phyloP scores from a whole-genome alignment of 352 stramenopile species.

The Globisporangium viniferum region DNA sequence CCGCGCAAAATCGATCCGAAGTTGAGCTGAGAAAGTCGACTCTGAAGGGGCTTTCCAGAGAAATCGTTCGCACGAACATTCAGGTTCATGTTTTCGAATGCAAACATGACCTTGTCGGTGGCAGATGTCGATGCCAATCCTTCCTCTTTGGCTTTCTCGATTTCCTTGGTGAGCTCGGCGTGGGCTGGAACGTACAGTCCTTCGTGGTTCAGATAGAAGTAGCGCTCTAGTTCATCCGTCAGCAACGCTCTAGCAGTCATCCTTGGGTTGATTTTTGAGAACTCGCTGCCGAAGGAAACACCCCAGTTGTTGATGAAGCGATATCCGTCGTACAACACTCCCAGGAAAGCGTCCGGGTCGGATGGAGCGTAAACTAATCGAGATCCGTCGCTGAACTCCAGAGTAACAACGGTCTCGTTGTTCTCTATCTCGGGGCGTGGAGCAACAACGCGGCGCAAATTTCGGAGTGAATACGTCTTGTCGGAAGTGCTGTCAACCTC shows the following conservation, averaged over 20 bases:
- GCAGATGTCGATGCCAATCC: constrained; percentile 33
- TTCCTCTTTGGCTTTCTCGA: constrained; percentile 55
- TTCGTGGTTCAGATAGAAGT: constrained; percentile 59
- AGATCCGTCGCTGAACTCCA: constrained; percentile 68
- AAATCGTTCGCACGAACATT: constrained; percentile 71
- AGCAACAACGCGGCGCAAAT: constrained; percentile 49
- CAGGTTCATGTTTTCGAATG: constrained; percentile 70
- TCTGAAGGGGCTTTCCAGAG: constrained; percentile 34
- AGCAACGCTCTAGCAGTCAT: constrained; percentile 54
- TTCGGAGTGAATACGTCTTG: constrained; percentile 58
- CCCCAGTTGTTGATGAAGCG: constrained; percentile 55
- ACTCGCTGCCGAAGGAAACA: constrained; percentile 60
- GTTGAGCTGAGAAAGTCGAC: constrained; percentile 51
- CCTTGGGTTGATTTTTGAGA: constrained; percentile 61
- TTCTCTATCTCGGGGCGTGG: constrained; percentile 26
- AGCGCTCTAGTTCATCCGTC: constrained; percentile 43
- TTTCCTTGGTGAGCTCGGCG: constrained; percentile 47
- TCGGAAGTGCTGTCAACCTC: constrained; percentile 44
- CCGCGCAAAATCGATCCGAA: constrained; percentile 51
- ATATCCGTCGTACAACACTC: constrained; percentile 69
- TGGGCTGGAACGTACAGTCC: constrained; percentile 60
- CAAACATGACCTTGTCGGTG: constrained; percentile 65
- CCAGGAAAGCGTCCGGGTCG: constrained; percentile 58
- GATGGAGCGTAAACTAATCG: constrained; percentile 58
- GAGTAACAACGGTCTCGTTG: constrained; percentile 38